phyloP scores from a whole-genome alignment of 352 stramenopile species.

The Nothophytophthora sp. region DNA sequence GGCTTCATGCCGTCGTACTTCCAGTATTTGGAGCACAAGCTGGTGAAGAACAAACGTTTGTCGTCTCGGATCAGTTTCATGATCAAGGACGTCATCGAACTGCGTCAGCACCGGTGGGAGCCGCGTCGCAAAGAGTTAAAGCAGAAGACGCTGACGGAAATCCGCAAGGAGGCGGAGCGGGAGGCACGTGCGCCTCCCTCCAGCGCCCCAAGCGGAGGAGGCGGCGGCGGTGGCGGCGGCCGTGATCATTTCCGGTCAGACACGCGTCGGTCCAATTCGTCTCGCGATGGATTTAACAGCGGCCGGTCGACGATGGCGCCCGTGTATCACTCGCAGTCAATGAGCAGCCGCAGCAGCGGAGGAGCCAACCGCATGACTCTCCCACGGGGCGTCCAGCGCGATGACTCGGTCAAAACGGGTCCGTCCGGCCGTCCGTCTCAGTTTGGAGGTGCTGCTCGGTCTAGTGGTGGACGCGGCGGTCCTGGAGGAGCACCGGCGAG shows the following conservation, averaged over 20 bases:
- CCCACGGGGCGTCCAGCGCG: slow-evolving; percentile 47
- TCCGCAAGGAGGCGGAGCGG: slow-evolving; percentile 93
- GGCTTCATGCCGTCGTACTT: slow-evolving; percentile 77
- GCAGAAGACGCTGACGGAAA: slow-evolving; percentile 95
- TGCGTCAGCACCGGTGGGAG: slow-evolving; percentile 92
- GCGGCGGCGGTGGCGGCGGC: slow-evolving; percentile 27
- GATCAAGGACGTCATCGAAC: slow-evolving; percentile 95
- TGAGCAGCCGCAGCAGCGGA: slow-evolving; percentile 38
- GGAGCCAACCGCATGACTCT: slow-evolving; percentile 45
- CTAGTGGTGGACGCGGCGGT: slow-evolving; percentile 13
- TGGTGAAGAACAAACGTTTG: slow-evolving; percentile 87
- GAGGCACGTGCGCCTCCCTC: slow-evolving; percentile 63
- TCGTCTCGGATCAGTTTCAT: slow-evolving; percentile 94
- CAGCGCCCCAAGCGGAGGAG: slow-evolving; percentile 46
- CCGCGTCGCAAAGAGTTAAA: slow-evolving; percentile 94
- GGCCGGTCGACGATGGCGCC: slow-evolving; percentile 53
- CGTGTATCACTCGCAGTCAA: slow-evolving; percentile 59
- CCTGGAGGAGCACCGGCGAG: slow-evolving; percentile 35
- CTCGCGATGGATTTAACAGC: slow-evolving; percentile 56
- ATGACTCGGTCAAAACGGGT: slow-evolving; percentile 66
- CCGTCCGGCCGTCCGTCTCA: slow-evolving; percentile 51
- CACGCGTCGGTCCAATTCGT: slow-evolving; percentile 47
- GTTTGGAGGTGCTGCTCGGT: slow-evolving; percentile 37
- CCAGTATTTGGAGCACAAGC: slow-evolving; percentile 69
- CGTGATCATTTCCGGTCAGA: slow-evolving; percentile 43